Conservation (phyloP, 2,329 filamentous ascomycete species). For the Cyphellophora europaea region DNA sequence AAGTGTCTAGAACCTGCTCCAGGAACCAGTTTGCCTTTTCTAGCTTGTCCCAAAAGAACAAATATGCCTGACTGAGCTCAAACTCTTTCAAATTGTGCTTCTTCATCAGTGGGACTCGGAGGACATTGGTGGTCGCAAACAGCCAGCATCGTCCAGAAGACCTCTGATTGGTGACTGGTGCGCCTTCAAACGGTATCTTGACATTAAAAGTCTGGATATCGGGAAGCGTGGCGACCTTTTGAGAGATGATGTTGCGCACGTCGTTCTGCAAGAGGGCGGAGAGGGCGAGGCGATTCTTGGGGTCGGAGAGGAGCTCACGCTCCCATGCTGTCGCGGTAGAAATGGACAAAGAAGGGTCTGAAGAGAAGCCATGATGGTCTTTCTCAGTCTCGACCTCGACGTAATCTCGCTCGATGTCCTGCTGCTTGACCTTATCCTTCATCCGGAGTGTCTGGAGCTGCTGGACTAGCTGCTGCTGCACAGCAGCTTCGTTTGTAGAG, state of each 20-base stretch:
- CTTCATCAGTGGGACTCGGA: constrained; percentile 80
- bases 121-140: constrained; percentile 85
- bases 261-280: constrained; percentile 61
- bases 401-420: constrained; percentile 40
- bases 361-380: constrained; percentile 19
- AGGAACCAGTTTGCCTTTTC: constrained; percentile 88
- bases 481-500: constrained; percentile 18
- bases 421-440: constrained; percentile 25
- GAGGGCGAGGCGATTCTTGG: constrained; percentile 65
- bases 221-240: constrained; percentile 50
- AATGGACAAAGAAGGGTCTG: constrained; percentile 37
- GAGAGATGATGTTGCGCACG: constrained; percentile 56
- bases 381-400: constrained; percentile 42
- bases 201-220: constrained; percentile 78
- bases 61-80: constrained; percentile 77
- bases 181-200: constrained; percentile 71
- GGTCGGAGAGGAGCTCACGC: constrained; percentile 51
- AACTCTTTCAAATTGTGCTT: constrained; percentile 68
- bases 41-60: constrained; percentile 92
- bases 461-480: constrained; percentile 28
- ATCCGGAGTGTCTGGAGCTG: constrained; percentile 27
- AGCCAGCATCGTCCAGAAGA: constrained; percentile 82
- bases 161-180: constrained; percentile 75
- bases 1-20: constrained; percentile 71
- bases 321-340: constrained; percentile 50